A percentile compares a stretch with the other conserved stretches of the same genome.
Evolutionary conservation across 495 filamentous ascomycete genomes (phyloP).

Genomic region (Penicillium bialowiezense): DNA sequence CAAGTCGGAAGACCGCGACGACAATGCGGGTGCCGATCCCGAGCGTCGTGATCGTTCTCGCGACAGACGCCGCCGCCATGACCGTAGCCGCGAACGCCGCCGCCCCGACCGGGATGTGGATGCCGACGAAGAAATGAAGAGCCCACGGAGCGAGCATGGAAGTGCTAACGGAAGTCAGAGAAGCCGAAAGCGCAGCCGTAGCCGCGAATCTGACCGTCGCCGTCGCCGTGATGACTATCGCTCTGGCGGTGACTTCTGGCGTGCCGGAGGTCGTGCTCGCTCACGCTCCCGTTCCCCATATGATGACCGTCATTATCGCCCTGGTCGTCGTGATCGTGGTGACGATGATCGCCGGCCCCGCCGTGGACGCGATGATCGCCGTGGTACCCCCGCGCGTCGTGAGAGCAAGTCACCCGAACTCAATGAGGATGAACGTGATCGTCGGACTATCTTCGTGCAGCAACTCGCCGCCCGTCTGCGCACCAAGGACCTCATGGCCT

Average conservation of each 20-base stretch:
- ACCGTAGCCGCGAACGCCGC: conserved; percentile 66
- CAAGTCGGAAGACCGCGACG: conserved; percentile 55
- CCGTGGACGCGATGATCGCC: conserved; percentile 55
- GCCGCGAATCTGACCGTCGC: conserved; percentile 74
- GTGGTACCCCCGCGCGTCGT: conserved; percentile 48
- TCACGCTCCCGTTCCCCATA: conserved; percentile 74
- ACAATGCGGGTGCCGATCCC: conserved; percentile 55
- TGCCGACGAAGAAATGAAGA: conserved; percentile 65
- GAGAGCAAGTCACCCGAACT: conserved; percentile 59
- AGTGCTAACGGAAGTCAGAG: conserved; percentile 77
- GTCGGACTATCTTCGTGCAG: conserved; percentile 96
- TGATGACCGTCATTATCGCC: conserved; percentile 73
- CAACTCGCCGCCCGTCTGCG: conserved; percentile 91
- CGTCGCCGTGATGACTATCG: conserved; percentile 71
- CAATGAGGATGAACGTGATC: conserved; percentile 94
- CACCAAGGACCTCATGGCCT: conserved; percentile 87
- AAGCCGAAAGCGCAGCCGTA: conserved; percentile 80
- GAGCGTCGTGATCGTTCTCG: conserved; percentile 55
- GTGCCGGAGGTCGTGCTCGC: conserved; percentile 66
- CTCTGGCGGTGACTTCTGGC: conserved; percentile 70
- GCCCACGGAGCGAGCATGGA: conserved; percentile 75
- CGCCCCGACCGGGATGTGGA: conserved; percentile 56
- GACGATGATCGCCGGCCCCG: conserved; percentile 32
- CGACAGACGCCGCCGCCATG: conserved; percentile 58
- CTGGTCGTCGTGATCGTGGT: conserved; percentile 37